Conservation (phyloP, 352 stramenopile genomes). For the Globisporangium middletonii region DNA sequence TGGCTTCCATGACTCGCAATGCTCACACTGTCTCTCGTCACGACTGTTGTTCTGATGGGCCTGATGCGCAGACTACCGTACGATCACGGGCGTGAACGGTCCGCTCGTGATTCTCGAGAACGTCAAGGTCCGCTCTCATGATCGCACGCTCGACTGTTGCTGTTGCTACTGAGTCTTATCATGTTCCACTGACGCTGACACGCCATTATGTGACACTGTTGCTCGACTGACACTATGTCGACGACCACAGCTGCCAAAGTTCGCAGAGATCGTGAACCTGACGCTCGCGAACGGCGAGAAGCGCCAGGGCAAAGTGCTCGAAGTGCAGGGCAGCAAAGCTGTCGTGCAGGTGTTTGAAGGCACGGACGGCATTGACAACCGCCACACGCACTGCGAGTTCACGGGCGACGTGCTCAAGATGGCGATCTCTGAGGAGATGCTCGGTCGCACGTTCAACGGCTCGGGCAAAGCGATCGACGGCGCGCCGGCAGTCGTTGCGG, state of each 20-base stretch:
- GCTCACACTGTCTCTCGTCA: neutral
- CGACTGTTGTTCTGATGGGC: constrained; percentile 6
- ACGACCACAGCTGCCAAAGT: constrained; percentile 88
- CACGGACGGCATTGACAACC: constrained; percentile 98
- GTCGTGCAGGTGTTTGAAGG: constrained; percentile 98
- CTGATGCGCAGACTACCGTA: constrained; percentile 88
- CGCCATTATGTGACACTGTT: too few species aligned
- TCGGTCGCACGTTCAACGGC: constrained; percentile 96
- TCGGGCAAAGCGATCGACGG: constrained; percentile 98
- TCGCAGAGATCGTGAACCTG: constrained; percentile 99
- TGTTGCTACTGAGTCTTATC: neutral
- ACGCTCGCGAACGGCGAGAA: constrained; percentile 95
- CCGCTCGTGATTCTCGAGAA: constrained; percentile 99
- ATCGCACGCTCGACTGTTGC: neutral
- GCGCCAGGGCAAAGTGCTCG: constrained; percentile 92
- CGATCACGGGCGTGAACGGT: constrained; percentile 98
- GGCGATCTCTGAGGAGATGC: constrained; percentile 99
- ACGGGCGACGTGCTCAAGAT: constrained; percentile 99
- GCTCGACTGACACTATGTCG: too few species aligned
- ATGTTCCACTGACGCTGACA: too few species aligned
- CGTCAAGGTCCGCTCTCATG: constrained; percentile 88
- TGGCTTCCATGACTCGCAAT: neutral
- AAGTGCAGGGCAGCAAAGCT: constrained; percentile 96
- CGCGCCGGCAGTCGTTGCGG: constrained; percentile 95
- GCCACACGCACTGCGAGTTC: constrained; percentile 97